Conservation (phyloP, 2,329 filamentous ascomycete species). For the Dothiorella sarmentorum region DNA sequence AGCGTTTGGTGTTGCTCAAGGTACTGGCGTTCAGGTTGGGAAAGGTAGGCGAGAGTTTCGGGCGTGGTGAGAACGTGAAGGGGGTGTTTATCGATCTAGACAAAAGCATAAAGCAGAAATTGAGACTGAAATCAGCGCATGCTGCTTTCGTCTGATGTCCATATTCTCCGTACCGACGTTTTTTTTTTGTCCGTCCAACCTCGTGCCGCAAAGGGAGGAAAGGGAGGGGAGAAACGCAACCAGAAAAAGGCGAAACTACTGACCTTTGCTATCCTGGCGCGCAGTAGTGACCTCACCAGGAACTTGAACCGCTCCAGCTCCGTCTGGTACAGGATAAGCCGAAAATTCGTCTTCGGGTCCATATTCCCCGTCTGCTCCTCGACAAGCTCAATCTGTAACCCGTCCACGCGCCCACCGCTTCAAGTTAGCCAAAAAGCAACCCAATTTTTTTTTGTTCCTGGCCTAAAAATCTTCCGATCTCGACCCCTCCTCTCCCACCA, state of each 20-base stretch:
- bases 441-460: no score
- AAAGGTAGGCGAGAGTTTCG: conserved; percentile 54
- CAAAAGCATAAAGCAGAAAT: background rate
- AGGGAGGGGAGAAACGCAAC: background rate
- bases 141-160: background rate
- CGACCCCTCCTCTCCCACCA: background rate
- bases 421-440: no score
- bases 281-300: conserved; percentile 75
- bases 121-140: conserved; percentile 7
- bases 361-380: conserved; percentile 70
- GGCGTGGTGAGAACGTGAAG: conserved; percentile 43
- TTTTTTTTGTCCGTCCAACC: no score
- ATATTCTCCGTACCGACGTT: no score
- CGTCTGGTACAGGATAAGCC: conserved; percentile 91
- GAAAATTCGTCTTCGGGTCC: conserved; percentile 89
- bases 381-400: conserved; percentile 45
- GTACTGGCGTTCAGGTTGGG: conserved; percentile 74
- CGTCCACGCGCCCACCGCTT: background rate
- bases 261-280: conserved; percentile 84
- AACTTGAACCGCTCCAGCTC: conserved; percentile 95
- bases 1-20: conserved; percentile 80
- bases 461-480: no score
- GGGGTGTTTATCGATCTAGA: conserved; percentile 70
- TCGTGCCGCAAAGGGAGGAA: no score
- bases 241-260: background rate